Conservation (phyloP, 495 filamentous ascomycete genomes). For the Jackrogersella minutella region DNA sequence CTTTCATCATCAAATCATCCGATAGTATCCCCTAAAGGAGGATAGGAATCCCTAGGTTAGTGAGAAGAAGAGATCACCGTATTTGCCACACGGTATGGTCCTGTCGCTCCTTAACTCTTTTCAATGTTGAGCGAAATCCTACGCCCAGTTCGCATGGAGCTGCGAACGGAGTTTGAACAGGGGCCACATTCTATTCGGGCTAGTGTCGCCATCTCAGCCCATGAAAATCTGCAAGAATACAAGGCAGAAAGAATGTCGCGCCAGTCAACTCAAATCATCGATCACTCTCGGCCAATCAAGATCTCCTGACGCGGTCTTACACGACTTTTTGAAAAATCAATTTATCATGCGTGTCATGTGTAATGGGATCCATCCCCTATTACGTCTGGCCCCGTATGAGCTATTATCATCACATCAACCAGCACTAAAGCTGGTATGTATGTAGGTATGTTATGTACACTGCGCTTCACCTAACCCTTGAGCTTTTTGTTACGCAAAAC, state of each 20-base stretch:
- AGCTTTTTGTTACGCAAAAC: constrained; percentile 31
- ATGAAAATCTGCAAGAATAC: constrained; percentile 41
- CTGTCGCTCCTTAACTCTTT: constrained; percentile 24
- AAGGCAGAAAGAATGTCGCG: constrained; percentile 45
- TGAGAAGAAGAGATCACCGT: not conserved
- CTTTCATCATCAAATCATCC: constrained; percentile 25
- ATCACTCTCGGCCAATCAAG: constrained; percentile 42
- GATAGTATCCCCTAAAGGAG: constrained; percentile 12
- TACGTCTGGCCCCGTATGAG: constrained; percentile 27
- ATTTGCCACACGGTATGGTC: constrained; percentile 14
- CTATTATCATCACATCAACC: constrained; percentile 33
- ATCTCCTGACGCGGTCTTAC: constrained; percentile 45
- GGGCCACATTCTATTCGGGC: constrained; percentile 30
- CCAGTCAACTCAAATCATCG: constrained; percentile 37
- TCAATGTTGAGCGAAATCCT: constrained; percentile 29
- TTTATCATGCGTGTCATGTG: constrained; percentile 49
- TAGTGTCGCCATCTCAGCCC: constrained; percentile 43
- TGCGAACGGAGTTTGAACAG: constrained; percentile 31
- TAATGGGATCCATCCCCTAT: constrained; percentile 41
- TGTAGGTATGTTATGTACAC: not conserved
- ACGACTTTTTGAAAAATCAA: constrained; percentile 47
- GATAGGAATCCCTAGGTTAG: constrained; percentile 19
- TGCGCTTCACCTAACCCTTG: constrained; percentile 32
- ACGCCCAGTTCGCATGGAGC: constrained; percentile 35
- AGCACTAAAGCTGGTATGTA: constrained; percentile 8